Evolutionary conservation across 2,329 filamentous ascomycete genomes (phyloP).

Genomic region (Penicillium sp.): DNA sequence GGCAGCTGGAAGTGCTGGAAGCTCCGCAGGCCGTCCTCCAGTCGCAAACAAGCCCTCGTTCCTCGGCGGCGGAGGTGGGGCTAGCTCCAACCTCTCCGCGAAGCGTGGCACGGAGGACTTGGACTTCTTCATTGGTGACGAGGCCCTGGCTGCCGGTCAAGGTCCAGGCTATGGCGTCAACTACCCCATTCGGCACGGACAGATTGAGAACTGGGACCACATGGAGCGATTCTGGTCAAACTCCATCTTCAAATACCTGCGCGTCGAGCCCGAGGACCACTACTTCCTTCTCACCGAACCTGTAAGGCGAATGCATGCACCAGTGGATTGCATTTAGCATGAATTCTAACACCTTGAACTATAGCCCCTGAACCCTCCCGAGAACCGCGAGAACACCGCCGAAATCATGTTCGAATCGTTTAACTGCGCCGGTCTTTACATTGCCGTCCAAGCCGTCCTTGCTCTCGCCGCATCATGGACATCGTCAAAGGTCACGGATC

Average conservation of each 20-base stretch:
- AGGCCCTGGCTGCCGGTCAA: slow-evolving; percentile 78
- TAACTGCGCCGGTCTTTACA: slow-evolving; percentile 98
- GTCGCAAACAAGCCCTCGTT: slow-evolving; percentile 96
- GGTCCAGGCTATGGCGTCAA: slow-evolving; percentile 95
- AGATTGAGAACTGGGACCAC: slow-evolving; percentile 99
- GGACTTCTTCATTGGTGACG: slow-evolving; percentile 98
- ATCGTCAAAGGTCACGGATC: slow-evolving; percentile 94
- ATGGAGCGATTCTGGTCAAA: slow-evolving; percentile 99
- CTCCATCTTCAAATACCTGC: slow-evolving; percentile 99
- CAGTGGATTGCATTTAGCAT: background rate
- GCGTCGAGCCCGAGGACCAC: slow-evolving; percentile 97
- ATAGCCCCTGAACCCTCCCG: slow-evolving; percentile 92
- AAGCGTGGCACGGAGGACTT: slow-evolving; percentile 97
- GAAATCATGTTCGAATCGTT: slow-evolving; percentile 99
- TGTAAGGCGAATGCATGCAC: slow-evolving; percentile 54
- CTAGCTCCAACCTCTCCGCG: slow-evolving; percentile 76
- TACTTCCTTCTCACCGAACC: slow-evolving; percentile 98
- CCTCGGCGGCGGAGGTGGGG: slow-evolving; percentile 84
- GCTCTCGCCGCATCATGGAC: slow-evolving; percentile 98
- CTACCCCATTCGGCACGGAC: slow-evolving; percentile 95
- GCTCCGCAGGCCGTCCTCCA: slow-evolving; percentile 81
- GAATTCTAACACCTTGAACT: slow-evolving; percentile 7
- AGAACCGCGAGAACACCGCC: slow-evolving; percentile 98
- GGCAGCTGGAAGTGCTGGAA: slow-evolving; percentile 67
- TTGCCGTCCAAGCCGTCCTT: slow-evolving; percentile 95